A percentile compares a stretch with the other conserved stretches of the same genome.
phyloP scores from a whole-genome alignment of 2,329 filamentous ascomycete species.

The Coleophoma crateriformis region DNA sequence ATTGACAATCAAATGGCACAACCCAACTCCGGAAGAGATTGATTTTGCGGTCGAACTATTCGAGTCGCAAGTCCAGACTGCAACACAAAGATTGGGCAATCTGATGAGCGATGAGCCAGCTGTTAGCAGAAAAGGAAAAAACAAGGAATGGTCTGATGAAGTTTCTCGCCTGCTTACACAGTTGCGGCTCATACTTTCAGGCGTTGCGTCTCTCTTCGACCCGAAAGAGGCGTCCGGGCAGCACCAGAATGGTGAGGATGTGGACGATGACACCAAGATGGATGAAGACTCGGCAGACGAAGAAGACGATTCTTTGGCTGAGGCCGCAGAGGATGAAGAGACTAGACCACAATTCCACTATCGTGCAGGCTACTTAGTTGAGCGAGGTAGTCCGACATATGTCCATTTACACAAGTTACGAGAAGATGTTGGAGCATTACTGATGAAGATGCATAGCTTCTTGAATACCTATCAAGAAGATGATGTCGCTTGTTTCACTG shows the following conservation, averaged over 20 bases:
- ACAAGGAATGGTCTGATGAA: slow-evolving; percentile 98
- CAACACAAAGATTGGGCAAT: slow-evolving; percentile 67
- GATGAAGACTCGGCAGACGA: slow-evolving; percentile 35
- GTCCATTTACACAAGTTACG: slow-evolving; percentile 73
- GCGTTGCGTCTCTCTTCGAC: slow-evolving; percentile 85
- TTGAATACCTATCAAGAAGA: slow-evolving; percentile 82
- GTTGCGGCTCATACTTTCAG: slow-evolving; percentile 82
- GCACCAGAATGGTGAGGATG: slow-evolving; percentile 35
- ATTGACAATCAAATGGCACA: slow-evolving; percentile 86
- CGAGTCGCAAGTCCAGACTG: slow-evolving; percentile 72
- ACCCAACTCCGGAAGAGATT: slow-evolving; percentile 73
- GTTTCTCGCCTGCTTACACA: slow-evolving; percentile 85
- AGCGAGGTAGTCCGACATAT: slow-evolving; percentile 60
- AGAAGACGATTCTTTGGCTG: slow-evolving; percentile 49
- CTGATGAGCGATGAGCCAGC: slow-evolving; percentile 78
- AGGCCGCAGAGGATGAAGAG: slow-evolving; percentile 72
- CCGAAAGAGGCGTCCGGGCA: slow-evolving; percentile 62
- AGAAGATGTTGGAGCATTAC: slow-evolving; percentile 69
- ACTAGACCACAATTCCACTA: slow-evolving; percentile 85
- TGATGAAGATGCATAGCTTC: slow-evolving; percentile 83
- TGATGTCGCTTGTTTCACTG: slow-evolving; percentile 91
- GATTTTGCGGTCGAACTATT: slow-evolving; percentile 88
- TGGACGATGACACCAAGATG: slow-evolving; percentile 39
- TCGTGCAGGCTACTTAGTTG: slow-evolving; percentile 77
- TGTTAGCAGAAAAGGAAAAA: slow-evolving; percentile 87